Percentiles rank a stretch among this genome's conserved stretches.
Conservation (phyloP, 177 flowering plant genomes). For the Tripterygium wilfordii region DNA sequence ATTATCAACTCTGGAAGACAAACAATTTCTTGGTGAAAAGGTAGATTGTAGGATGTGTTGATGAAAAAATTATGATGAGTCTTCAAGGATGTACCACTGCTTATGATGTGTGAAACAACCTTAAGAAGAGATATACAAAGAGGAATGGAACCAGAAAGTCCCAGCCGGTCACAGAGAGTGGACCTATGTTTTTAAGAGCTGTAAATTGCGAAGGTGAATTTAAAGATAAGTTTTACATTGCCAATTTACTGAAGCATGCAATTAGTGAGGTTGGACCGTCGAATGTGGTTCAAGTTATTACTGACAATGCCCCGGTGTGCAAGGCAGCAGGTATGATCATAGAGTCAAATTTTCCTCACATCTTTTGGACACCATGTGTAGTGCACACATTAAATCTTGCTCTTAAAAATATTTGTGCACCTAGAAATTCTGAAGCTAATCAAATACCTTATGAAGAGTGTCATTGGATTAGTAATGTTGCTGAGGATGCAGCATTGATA, state of each 20-base stretch:
- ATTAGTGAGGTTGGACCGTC: conserved; percentile 13
- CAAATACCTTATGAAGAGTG: background rate
- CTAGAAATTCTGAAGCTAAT: conserved; percentile 2
- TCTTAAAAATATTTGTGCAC: no score
- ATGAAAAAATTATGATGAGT: no score
- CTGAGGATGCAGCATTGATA: background rate
- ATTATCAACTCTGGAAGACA: no score
- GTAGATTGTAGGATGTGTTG: no score
- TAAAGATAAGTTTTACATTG: conserved; percentile 10
- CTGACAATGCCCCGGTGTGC: conserved; percentile 20
- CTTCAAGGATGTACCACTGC: no score
- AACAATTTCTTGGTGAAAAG: no score
- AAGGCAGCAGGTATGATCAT: conserved; percentile 9
- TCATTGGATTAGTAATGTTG: background rate
- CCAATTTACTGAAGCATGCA: conserved; percentile 5
- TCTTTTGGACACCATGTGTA: no score
- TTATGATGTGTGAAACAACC: no score
- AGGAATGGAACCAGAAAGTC: no score
- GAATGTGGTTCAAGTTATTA: conserved; percentile 19
- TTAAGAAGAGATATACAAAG: no score
- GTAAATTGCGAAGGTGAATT: conserved; percentile 10
- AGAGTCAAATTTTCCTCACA: conserved; percentile 10
- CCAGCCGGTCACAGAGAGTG: conserved; percentile 10
- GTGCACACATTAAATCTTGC: no score
- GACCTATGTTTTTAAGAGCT: conserved; percentile 14